Percentiles rank a stretch among this genome's conserved stretches.
These are phyloP conservation scores for Nicotiana undulata DNA, from an alignment of 257 asterid species.

Conservation along the genomic window DNA sequence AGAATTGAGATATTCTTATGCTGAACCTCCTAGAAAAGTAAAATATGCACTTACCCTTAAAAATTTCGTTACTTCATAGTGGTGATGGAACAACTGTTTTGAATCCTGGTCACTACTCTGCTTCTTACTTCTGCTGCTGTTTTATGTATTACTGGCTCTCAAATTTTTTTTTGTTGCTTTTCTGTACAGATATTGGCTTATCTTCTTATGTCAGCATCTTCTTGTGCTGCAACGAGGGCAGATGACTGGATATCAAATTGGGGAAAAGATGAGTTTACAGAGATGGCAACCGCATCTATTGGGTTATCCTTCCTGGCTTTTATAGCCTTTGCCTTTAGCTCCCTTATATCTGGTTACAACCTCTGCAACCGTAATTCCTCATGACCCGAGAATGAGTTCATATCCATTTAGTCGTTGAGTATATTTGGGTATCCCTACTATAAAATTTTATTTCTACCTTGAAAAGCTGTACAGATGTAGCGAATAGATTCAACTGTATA, in stretches of 20 bases:
- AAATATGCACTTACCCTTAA: not conserved
- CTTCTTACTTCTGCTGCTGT: not conserved
- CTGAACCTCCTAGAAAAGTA: not conserved
- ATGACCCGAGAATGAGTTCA: slow-evolving; percentile 15
- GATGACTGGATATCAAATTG: slow-evolving; percentile 79
- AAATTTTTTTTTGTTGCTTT: not conserved
- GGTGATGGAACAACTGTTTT: not conserved
- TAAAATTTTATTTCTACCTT: not conserved
- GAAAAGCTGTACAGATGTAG: not conserved
- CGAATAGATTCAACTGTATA: not conserved
- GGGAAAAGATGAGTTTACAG: slow-evolving; percentile 77
- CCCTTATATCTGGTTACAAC: slow-evolving; percentile 67
- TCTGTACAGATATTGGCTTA: slow-evolving; percentile 62
- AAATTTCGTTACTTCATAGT: not conserved
- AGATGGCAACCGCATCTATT: slow-evolving; percentile 74
- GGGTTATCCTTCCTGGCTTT: slow-evolving; percentile 76
- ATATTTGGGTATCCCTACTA: not conserved
- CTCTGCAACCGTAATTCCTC: slow-evolving; percentile 42
- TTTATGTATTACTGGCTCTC: not conserved
- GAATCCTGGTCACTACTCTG: not conserved
- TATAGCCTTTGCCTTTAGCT: slow-evolving; percentile 60
- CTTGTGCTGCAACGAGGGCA: slow-evolving; percentile 80
- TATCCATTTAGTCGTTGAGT: not conserved
- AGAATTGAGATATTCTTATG: not conserved
- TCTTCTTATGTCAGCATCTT: slow-evolving; percentile 82